Evolutionary conservation across 202 grass and related monocot genomes (phyloP).

Genomic region (Dendrocalamus latiflorus): DNA sequence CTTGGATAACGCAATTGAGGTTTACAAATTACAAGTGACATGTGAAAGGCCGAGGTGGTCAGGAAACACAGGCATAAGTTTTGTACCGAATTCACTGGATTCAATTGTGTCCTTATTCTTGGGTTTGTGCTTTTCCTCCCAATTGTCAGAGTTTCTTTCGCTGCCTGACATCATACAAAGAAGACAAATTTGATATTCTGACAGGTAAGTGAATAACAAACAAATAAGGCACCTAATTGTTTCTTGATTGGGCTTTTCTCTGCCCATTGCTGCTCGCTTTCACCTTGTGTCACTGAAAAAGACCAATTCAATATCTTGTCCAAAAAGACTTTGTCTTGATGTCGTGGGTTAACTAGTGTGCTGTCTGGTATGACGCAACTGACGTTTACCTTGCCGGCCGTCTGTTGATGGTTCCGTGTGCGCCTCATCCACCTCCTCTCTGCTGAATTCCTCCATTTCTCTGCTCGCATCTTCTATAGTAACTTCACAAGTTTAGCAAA

Average conservation of each 20-base stretch:
- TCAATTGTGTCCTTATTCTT: not conserved
- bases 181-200: not conserved
- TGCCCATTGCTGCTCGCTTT: not conserved
- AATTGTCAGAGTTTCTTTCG: not conserved
- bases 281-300: not conserved
- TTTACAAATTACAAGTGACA: not conserved
- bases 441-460: not conserved
- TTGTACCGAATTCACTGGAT: constrained; percentile 25
- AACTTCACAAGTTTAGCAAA: not conserved
- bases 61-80: not conserved
- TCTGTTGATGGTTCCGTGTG: not conserved
- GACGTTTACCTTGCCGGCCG: not conserved
- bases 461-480: not conserved
- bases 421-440: not conserved
- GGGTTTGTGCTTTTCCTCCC: not conserved
- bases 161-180: not conserved
- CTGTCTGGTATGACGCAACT: not conserved
- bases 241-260: constrained; percentile 8
- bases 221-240: not conserved
- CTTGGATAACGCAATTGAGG: not conserved
- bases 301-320: not conserved
- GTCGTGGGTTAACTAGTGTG: not conserved
- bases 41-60: not conserved
- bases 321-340: not conserved
- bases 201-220: not conserved